Evolutionary conservation across 257 asterid species (phyloP).

Genomic region (Echites panduratus): DNA sequence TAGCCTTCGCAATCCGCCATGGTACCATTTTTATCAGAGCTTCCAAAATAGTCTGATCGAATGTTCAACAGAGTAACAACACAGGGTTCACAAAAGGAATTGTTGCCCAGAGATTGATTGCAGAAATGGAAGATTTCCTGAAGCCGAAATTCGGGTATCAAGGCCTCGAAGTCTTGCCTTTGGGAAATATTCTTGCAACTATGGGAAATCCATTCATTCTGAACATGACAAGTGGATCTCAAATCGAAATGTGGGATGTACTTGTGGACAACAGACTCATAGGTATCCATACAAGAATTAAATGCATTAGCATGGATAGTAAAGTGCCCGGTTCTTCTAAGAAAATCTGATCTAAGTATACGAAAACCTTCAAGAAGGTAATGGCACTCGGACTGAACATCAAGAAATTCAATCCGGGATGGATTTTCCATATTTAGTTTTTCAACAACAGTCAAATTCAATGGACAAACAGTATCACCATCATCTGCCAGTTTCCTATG

Average conservation of each 20-base stretch:
- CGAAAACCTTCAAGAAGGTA: not conserved
- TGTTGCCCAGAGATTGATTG: constrained; percentile 1
- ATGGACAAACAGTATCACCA: constrained; percentile 1
- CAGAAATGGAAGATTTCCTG: not conserved
- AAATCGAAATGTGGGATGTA: not conserved
- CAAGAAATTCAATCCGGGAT: not conserved
- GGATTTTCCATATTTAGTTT: not conserved
- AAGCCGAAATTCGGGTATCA: not conserved
- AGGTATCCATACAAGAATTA: not conserved
- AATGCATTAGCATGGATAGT: constrained; percentile 4
- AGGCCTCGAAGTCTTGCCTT: not conserved
- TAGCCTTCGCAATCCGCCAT: constrained; percentile 12
- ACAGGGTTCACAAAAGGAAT: constrained; percentile 6
- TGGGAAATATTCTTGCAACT: not conserved
- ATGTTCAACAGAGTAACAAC: not conserved
- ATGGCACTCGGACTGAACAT: not conserved
- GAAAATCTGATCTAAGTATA: not conserved
- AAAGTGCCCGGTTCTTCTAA: not conserved
- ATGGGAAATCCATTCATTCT: constrained; percentile 6
- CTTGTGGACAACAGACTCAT: not conserved
- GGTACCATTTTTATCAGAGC: not conserved
- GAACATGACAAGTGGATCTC: constrained; percentile 7
- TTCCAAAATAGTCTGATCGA: not conserved
- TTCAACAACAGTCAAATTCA: not conserved
- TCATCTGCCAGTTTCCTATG: constrained; percentile 1